Evolutionary conservation across 2,329 filamentous ascomycete genomes (phyloP), one percentile per base, ranked within the genome.

Genomic region (Bretziella fagacearum): DNA sequence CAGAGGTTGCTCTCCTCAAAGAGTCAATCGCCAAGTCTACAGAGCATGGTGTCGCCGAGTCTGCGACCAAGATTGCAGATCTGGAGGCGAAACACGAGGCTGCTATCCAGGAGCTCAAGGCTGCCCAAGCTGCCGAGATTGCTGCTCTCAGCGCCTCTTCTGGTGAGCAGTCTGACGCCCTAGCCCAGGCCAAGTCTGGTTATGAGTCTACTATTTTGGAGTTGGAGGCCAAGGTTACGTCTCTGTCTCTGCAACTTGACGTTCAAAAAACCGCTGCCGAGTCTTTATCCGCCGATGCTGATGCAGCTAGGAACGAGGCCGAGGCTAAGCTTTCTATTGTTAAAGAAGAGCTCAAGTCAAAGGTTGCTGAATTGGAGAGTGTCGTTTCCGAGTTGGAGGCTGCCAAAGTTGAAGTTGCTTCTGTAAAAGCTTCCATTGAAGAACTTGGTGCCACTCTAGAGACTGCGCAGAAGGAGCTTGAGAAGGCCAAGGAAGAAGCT

Each of bases 11-110:
- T 3, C 59, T 57, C 1, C 58, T 75, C 33, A 70, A 70, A 60
- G 59, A 65, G 53, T 63, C 73, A 17, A 63, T 79, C 13, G 68
- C 77, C 40, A 71, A 68, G 55, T 54, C 64, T 3, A 60, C 60
- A 41, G 71, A 78, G 52, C 69, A 75, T 47, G 55, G 62, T 8
- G 59, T 62, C 3, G 55, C 67, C 25, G 63, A 62, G 30, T 57
- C 68, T 2, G 60, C 66, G 54, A 58, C 56, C 47, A 63, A 56
- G 50, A 55, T 70, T 15, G 55, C 64, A 25, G 61, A 61, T 30
- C 61, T 65, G 42, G 69, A 73, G 54, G 56, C 60, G 2, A 65
- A 71, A 20, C 60, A 77, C 3, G 61, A 62, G 23, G 58, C 63
- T 15, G 65, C 66, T 17, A 66, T 67, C 56, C 59, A 63, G 20